A percentile compares a stretch with the other conserved stretches of the same genome.
These are phyloP conservation scores for Dryadomyces quercivorus DNA, from an alignment of 2,329 filamentous ascomycete genomes.

Conservation along the genomic window DNA sequence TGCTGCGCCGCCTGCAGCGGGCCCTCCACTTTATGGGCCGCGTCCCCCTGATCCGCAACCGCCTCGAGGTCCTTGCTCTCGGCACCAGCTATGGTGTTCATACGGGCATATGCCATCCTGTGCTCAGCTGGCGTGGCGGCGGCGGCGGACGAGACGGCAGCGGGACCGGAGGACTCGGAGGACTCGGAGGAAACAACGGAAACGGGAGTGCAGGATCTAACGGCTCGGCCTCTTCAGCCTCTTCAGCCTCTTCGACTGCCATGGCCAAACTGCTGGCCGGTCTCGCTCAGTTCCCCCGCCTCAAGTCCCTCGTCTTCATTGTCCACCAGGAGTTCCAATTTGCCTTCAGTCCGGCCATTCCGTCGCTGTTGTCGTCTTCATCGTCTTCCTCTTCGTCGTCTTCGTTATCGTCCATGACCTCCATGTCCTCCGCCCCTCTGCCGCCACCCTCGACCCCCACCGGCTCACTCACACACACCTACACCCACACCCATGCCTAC, in stretches of 20 bases:
- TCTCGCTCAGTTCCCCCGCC: conserved; percentile 26
- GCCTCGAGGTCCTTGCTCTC: conserved; percentile 27
- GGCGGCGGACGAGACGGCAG: conserved; percentile 21
- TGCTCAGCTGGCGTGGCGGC: conserved; percentile 25
- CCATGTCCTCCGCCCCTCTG: too few relatives aligned
- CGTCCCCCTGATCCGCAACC: conserved; percentile 29
- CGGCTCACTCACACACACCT: too few relatives aligned
- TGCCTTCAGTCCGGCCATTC: conserved; percentile 17
- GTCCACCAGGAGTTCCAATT: conserved; percentile 37
- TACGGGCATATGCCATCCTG: conserved; percentile 31
- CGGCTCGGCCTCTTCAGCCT: neutral
- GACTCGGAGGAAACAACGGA: neutral
- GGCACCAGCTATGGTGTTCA: conserved; percentile 33
- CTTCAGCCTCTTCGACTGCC: conserved; percentile 15
- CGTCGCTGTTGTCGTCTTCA: neutral
- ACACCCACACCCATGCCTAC: neutral
- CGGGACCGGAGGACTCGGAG: too few relatives aligned
- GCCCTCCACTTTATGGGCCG: conserved; percentile 33
- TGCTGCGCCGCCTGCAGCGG: conserved; percentile 32
- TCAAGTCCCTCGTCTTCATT: conserved; percentile 30
- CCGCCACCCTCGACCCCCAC: too few relatives aligned
- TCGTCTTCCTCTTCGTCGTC: neutral
- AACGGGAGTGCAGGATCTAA: neutral
- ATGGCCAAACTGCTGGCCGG: conserved; percentile 28
- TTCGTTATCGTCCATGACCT: neutral